A percentile compares a stretch with the other conserved stretches of the same genome.
phyloP scores from a whole-genome alignment of 345 rosid species.

The Citrus mangshanensis region DNA sequence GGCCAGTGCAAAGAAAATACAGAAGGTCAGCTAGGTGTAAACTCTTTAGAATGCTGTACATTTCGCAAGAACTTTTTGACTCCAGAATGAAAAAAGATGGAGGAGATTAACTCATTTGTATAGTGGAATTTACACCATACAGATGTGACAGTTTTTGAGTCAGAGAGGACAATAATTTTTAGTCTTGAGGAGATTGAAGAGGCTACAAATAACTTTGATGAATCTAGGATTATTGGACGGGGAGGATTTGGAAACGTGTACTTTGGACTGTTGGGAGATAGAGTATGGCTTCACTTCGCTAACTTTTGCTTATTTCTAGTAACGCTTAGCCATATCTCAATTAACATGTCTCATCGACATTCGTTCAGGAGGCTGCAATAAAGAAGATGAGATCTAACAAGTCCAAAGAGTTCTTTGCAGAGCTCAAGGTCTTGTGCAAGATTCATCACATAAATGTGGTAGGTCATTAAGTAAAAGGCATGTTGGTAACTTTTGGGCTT shows the following conservation, averaged over 20 bases:
- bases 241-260: slow-evolving; percentile 63
- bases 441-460: slow-evolving; percentile 72
- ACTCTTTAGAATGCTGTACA: background rate
- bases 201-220: slow-evolving; percentile 50
- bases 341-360: no score
- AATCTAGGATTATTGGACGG: slow-evolving; percentile 46
- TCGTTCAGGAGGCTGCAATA: slow-evolving; percentile 54
- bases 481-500: no score
- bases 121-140: slow-evolving; percentile 5
- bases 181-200: slow-evolving; percentile 48
- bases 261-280: slow-evolving; percentile 39
- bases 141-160: slow-evolving; percentile 43
- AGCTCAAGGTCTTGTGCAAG: slow-evolving; percentile 66
- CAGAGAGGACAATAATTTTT: slow-evolving; percentile 50
- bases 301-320: background rate
- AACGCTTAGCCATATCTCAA: background rate
- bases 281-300: slow-evolving; percentile 25
- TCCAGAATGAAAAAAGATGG: background rate
- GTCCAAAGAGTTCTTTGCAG: slow-evolving; percentile 64
- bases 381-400: slow-evolving; percentile 74
- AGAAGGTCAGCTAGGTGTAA: slow-evolving; percentile 38
- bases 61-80: no score
- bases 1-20: slow-evolving; percentile 27
- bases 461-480: slow-evolving; percentile 3
- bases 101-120: background rate